These are phyloP conservation scores for Plenodomus lindquistii DNA, from an alignment of 2,329 filamentous ascomycete species.

Conservation along the genomic window DNA sequence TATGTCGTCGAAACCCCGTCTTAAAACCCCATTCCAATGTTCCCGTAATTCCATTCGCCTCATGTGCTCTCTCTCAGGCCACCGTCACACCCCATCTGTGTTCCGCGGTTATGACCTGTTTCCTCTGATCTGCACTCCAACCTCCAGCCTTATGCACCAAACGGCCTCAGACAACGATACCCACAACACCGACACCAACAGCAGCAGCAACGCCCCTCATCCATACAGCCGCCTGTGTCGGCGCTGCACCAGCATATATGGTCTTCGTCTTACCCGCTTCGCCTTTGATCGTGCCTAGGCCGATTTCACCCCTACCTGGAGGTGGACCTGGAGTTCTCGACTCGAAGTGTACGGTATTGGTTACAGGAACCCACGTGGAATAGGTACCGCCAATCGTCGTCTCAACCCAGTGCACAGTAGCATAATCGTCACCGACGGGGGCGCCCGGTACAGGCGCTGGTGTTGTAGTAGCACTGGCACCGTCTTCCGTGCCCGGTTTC, in stretches of 20 bases:
- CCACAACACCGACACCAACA: conserved; percentile 29
- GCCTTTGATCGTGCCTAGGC: conserved; percentile 42
- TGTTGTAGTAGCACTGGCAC: conserved; percentile 5
- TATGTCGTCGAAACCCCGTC: no score
- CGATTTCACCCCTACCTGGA: conserved; percentile 37
- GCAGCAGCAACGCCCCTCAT: conserved; percentile 20
- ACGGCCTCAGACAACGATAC: conserved; percentile 17
- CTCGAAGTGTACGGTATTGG: conserved; percentile 32
- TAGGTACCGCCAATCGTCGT: conserved; percentile 30
- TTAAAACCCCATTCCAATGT: no score
- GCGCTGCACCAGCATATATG: conserved; percentile 24
- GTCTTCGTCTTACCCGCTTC: conserved; percentile 33
- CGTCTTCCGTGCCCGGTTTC: neutral
- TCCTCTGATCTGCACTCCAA: no score
- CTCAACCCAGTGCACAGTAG: conserved; percentile 41
- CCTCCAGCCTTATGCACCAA: no score
- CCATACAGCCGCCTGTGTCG: conserved; percentile 20
- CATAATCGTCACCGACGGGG: conserved; percentile 11
- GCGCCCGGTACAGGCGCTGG: conserved; percentile 2
- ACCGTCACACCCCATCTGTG: no score
- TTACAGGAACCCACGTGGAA: conserved; percentile 39
- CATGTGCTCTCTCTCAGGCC: no score
- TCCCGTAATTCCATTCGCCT: no score
- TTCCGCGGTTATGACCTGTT: no score
- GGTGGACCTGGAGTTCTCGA: conserved; percentile 18